Conservation (phyloP, 2,329 filamentous ascomycete species). For the Alternaria longipes region DNA sequence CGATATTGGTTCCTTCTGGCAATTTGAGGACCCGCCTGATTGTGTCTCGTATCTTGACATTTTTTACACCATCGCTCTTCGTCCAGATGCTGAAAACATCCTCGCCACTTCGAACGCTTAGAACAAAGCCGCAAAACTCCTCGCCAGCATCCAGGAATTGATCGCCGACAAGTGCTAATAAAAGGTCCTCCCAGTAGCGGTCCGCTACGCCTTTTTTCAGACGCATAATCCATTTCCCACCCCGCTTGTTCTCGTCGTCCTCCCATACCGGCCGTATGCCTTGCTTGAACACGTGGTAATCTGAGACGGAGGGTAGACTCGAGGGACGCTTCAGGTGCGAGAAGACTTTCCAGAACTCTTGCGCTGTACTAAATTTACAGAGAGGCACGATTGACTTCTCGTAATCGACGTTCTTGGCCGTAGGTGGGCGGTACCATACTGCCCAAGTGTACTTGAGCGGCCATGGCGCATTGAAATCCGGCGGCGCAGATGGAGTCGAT, state of each 20-base stretch:
- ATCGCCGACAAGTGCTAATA: constrained; percentile 90
- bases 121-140: constrained; percentile 92
- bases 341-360: constrained; percentile 93
- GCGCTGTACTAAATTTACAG: constrained; percentile 80
- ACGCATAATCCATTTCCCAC: constrained; percentile 96
- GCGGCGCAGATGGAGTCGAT: constrained; percentile 53
- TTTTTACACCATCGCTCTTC: constrained; percentile 88
- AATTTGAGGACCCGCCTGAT: constrained; percentile 91
- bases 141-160: constrained; percentile 93
- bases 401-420: constrained; percentile 97
- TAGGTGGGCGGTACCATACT: constrained; percentile 96
- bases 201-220: constrained; percentile 98
- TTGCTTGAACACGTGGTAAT: constrained; percentile 98
- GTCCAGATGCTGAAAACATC: constrained; percentile 99
- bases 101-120: constrained; percentile 94
- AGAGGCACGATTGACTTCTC: constrained; percentile 94
- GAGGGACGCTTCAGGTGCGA: constrained; percentile 90
- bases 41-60: constrained; percentile 97
- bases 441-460: constrained; percentile 88
- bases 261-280: constrained; percentile 98
- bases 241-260: constrained; percentile 94
- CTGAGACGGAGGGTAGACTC: constrained; percentile 85
- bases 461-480: constrained; percentile 51
- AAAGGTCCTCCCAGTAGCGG: constrained; percentile 94
- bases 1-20: constrained; percentile 86